Percentiles rank a stretch among this genome's conserved stretches.
phyloP scores from a whole-genome alignment of 805 yeast genomes.

The Ogataea salicorniae region DNA sequence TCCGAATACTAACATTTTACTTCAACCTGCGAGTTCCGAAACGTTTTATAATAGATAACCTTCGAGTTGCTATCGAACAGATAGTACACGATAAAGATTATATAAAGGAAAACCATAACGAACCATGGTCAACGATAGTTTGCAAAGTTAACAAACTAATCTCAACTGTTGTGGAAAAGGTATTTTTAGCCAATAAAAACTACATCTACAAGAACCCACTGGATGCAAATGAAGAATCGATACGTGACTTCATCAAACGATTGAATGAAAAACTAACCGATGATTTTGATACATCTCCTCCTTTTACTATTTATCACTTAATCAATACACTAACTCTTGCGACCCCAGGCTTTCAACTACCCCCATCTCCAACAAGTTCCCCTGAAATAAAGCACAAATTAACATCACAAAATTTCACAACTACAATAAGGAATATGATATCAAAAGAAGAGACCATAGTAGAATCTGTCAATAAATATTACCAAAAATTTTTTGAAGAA shows the following conservation, averaged over 20 bases:
- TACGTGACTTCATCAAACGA: slow-evolving; percentile 12
- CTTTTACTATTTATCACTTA: slow-evolving; percentile 26
- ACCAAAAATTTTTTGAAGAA: slow-evolving; percentile 5
- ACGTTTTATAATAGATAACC: slow-evolving; percentile 3
- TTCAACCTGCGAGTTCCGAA: too few relatives aligned
- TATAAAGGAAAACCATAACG: slow-evolving; percentile 10
- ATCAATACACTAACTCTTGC: slow-evolving; percentile 11
- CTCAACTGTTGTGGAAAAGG: slow-evolving; percentile 3
- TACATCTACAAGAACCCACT: slow-evolving; percentile 11
- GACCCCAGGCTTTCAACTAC: slow-evolving; percentile 13
- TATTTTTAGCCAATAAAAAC: slow-evolving; percentile 16
- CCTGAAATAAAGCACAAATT: neutral
- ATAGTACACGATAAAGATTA: slow-evolving; percentile 16
- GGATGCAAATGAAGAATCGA: slow-evolving; percentile 7
- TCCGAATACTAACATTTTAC: too few relatives aligned
- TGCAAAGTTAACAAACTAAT: slow-evolving; percentile 9
- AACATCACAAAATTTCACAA: slow-evolving; percentile 5
- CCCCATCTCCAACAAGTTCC: neutral
- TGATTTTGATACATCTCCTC: slow-evolving; percentile 24
- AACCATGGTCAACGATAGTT: slow-evolving; percentile 12
- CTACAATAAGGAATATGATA: slow-evolving; percentile 14
- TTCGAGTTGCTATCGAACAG: slow-evolving; percentile 7
- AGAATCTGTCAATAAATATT: slow-evolving; percentile 12
- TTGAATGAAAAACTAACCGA: slow-evolving; percentile 6
- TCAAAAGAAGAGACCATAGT: slow-evolving; percentile 12